These are phyloP conservation scores for Rhynchosporium agropyri DNA, from an alignment of 2,329 filamentous ascomycete species.

Conservation along the genomic window DNA sequence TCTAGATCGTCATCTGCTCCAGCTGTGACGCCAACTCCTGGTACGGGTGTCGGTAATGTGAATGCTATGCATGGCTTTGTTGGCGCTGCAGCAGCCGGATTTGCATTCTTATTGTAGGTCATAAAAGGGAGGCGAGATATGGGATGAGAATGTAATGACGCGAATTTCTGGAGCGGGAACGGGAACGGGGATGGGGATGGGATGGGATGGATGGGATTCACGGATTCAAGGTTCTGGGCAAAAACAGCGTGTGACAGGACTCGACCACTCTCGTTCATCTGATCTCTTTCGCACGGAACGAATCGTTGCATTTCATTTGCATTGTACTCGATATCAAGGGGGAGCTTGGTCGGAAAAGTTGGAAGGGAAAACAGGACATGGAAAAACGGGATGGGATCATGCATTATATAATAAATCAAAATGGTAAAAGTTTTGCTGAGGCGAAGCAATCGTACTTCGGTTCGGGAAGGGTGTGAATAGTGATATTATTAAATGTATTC, in stretches of 20 bases:
- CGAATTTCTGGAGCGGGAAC: background rate
- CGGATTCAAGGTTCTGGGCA: too few species aligned
- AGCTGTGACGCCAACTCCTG: background rate
- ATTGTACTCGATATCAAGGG: too few species aligned
- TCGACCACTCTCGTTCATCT: too few species aligned
- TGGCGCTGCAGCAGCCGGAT: slow-evolving; percentile 11
- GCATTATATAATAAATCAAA: too few species aligned
- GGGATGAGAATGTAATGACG: background rate
- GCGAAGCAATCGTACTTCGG: too few species aligned
- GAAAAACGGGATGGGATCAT: background rate
- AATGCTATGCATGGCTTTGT: background rate
- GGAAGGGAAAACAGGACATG: background rate
- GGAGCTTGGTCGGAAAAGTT: too few species aligned
- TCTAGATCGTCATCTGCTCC: background rate
- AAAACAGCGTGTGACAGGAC: too few species aligned
- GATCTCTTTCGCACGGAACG: too few species aligned
- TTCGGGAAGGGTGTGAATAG: too few species aligned
- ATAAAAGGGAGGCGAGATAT: background rate
- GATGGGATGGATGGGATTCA: background rate
- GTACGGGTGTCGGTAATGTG: background rate
- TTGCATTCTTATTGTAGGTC: slow-evolving; percentile 9
- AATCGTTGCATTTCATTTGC: too few species aligned
- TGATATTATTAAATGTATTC: too few species aligned
- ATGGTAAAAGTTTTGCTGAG: too few species aligned
- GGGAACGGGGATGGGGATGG: background rate